These are phyloP conservation scores for Cladosporium sp. DNA, from an alignment of 2,329 filamentous ascomycete species.

Conservation along the genomic window DNA sequence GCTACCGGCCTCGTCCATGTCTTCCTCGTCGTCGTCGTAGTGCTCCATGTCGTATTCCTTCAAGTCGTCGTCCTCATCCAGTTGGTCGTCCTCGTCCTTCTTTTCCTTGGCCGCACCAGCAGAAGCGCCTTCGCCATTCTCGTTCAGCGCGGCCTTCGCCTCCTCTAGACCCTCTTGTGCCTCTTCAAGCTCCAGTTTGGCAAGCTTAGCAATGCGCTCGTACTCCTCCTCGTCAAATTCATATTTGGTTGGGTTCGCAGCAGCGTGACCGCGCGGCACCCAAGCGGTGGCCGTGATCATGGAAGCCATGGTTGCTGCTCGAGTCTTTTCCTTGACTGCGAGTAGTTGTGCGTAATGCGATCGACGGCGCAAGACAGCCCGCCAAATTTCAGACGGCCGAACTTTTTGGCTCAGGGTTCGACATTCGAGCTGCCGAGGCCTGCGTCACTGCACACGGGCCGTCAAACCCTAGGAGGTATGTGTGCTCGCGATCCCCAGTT, in stretches of 20 bases:
- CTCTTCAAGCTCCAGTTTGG: conserved; percentile 74
- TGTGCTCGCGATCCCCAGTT: neutral
- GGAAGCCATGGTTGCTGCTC: conserved; percentile 41
- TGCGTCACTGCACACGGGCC: neutral
- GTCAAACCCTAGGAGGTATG: neutral
- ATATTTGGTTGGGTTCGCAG: conserved; percentile 47
- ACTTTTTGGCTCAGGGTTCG: neutral
- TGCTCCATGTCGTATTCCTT: conserved; percentile 95
- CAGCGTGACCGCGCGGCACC: conserved; percentile 50
- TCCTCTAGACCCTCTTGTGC: conserved; percentile 80
- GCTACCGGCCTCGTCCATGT: conserved; percentile 51
- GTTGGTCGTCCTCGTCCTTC: conserved; percentile 23
- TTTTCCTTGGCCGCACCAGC: conserved; percentile 66
- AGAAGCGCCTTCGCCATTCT: conserved; percentile 29
- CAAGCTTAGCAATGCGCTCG: conserved; percentile 47
- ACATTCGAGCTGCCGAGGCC: neutral
- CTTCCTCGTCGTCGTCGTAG: conserved; percentile 79
- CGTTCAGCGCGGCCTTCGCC: conserved; percentile 49
- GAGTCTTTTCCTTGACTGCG: neutral
- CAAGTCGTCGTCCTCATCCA: conserved; percentile 68
- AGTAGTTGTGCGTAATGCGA: neutral
- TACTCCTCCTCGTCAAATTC: conserved; percentile 51
- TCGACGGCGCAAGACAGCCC: neutral
- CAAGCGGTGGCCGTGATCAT: conserved; percentile 53
- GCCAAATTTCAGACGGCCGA: conserved; percentile 3